A percentile compares a stretch with the other conserved stretches of the same genome.
Evolutionary conservation across 2,329 filamentous ascomycete genomes (phyloP).

Genomic region (Dryadomyces sulphureus): DNA sequence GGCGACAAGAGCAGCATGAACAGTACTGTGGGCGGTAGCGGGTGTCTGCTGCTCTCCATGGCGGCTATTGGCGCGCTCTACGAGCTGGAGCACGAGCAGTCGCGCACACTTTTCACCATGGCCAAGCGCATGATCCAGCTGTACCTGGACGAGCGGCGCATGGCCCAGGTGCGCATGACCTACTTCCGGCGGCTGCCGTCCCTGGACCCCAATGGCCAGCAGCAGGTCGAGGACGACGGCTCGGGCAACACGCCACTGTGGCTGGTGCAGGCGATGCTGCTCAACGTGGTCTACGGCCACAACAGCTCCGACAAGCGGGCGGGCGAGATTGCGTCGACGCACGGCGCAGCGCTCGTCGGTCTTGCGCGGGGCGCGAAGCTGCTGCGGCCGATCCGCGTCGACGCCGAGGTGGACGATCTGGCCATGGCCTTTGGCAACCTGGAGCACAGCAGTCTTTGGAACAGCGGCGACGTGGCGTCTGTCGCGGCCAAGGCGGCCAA

Average conservation of each 20-base stretch:
- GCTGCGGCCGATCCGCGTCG: slow-evolving; percentile 28
- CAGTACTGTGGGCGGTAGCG: slow-evolving; percentile 50
- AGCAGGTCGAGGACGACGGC: slow-evolving; percentile 13
- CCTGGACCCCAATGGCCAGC: slow-evolving; percentile 18
- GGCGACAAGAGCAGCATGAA: not conserved
- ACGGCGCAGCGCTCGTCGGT: slow-evolving; percentile 81
- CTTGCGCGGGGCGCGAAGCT: slow-evolving; percentile 81
- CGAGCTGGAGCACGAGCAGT: slow-evolving; percentile 66
- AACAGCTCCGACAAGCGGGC: slow-evolving; percentile 86
- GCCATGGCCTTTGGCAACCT: slow-evolving; percentile 39
- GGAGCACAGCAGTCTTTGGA: slow-evolving; percentile 26
- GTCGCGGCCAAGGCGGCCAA: slow-evolving; percentile 23
- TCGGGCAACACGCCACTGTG: slow-evolving; percentile 71
- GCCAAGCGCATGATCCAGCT: slow-evolving; percentile 91
- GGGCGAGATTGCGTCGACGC: slow-evolving; percentile 82
- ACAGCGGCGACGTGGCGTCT: slow-evolving; percentile 12
- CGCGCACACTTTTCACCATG: slow-evolving; percentile 77
- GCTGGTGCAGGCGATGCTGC: slow-evolving; percentile 91
- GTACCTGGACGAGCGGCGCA: slow-evolving; percentile 81
- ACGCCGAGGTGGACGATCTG: slow-evolving; percentile 26
- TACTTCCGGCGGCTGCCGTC: slow-evolving; percentile 37
- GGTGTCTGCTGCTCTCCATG: slow-evolving; percentile 78
- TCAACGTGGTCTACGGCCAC: slow-evolving; percentile 92
- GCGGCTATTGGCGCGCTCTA: slow-evolving; percentile 63
- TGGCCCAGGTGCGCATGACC: slow-evolving; percentile 60